Evolutionary conservation across 1,284 basidiomycete genomes (phyloP).

Genomic region (Meripilus lineatus): DNA sequence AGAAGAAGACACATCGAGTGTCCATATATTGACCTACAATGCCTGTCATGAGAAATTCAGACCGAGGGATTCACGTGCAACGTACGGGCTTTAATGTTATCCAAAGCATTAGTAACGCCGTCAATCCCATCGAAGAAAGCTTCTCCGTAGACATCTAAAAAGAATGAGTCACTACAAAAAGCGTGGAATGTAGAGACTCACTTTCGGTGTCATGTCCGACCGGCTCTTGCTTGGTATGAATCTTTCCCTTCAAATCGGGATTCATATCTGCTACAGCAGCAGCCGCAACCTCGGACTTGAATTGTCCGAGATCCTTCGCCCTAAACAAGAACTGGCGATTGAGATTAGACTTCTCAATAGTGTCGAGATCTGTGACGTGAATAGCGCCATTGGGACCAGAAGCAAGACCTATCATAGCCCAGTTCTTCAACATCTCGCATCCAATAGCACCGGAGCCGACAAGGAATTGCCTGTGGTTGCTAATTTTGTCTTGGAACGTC

Average conservation of each 20-base stretch:
- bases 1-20: constrained; percentile 95
- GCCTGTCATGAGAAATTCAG: constrained; percentile 2
- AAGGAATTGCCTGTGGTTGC: constrained; percentile 91
- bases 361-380: constrained; percentile 96
- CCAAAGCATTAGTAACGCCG: constrained; percentile 99
- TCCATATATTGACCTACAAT: constrained; percentile 93
- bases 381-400: constrained; percentile 80
- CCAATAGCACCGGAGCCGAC: constrained; percentile 99
- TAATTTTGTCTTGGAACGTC: constrained; percentile 90
- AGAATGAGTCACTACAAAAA: constrained; percentile 4
- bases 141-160: constrained; percentile 81
- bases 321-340: constrained; percentile 99
- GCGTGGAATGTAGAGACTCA: constrained; percentile 33
- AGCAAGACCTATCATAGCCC: constrained; percentile 98
- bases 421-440: constrained; percentile 99
- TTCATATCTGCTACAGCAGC: constrained; percentile 97
- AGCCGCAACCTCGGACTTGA: constrained; percentile 96
- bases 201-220: constrained; percentile 94
- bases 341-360: constrained; percentile 98
- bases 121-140: constrained; percentile 87
- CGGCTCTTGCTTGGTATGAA: constrained; percentile 87
- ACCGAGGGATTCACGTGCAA: constrained; percentile 13
- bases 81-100: constrained; percentile 94
- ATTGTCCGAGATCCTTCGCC: constrained; percentile 94
- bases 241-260: constrained; percentile 86